Evolutionary conservation across 345 rosid genomes (phyloP).

Genomic region (Raphanus raphanistrum): DNA sequence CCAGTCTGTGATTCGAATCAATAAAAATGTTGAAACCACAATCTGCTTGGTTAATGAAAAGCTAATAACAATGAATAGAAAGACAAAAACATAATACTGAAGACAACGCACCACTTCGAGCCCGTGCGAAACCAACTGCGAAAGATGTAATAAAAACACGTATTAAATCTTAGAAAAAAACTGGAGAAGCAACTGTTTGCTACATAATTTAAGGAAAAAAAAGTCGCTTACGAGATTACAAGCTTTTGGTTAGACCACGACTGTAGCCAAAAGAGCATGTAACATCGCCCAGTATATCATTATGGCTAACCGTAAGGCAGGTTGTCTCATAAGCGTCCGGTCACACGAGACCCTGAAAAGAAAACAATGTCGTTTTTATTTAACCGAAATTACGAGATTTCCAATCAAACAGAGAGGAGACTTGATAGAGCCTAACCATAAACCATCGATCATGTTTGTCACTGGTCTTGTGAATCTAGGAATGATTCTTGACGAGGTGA

Average conservation of each 20-base stretch:
- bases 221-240: slow-evolving; percentile 12
- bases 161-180: not conserved
- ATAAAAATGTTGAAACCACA: slow-evolving; percentile 32
- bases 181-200: not conserved
- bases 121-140: slow-evolving; percentile 18
- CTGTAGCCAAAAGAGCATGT: slow-evolving; percentile 69
- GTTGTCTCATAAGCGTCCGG: slow-evolving; percentile 87
- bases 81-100: not conserved
- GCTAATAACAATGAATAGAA: slow-evolving; percentile 28
- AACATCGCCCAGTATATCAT: slow-evolving; percentile 87
- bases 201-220: not conserved
- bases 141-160: not conserved
- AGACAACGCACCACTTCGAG: slow-evolving; percentile 20
- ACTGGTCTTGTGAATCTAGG: slow-evolving; percentile 82
- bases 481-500: slow-evolving; percentile 70
- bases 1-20: slow-evolving; percentile 33
- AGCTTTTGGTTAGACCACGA: slow-evolving; percentile 55
- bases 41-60: slow-evolving; percentile 30
- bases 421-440: slow-evolving; percentile 55
- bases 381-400: not conserved
- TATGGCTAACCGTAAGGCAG: slow-evolving; percentile 81
- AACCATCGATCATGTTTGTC: slow-evolving; percentile 81
- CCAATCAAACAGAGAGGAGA: not conserved
- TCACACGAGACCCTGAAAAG: slow-evolving; percentile 90
- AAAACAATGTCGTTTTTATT: not conserved